Conservation (phyloP, 768 basidiomycete genomes). For the Lactarius indigo region DNA sequence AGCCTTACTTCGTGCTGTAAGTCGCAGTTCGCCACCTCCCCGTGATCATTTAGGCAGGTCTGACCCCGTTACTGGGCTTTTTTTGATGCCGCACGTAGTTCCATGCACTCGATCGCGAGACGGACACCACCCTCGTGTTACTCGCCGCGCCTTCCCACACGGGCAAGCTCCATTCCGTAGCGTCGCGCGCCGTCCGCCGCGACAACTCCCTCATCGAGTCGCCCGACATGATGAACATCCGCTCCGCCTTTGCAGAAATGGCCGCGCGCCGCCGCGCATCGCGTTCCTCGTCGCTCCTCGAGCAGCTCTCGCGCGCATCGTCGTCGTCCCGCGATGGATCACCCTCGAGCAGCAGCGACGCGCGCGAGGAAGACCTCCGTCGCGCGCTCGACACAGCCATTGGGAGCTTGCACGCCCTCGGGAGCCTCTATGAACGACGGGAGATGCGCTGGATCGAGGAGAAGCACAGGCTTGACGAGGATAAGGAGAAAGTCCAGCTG, state of each 20-base stretch:
- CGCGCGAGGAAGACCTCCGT: conserved; percentile 58
- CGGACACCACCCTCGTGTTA: conserved; percentile 72
- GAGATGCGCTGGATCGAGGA: conserved; percentile 70
- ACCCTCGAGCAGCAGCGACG: conserved; percentile 45
- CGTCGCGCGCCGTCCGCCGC: conserved; percentile 67
- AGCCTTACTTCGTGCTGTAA: conserved; percentile 64
- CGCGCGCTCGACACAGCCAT: conserved; percentile 66
- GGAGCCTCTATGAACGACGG: conserved; percentile 62
- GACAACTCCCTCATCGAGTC: conserved; percentile 46
- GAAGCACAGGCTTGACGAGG: conserved; percentile 60
- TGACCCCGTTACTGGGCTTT: conserved; percentile 29
- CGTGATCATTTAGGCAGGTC: conserved; percentile 33
- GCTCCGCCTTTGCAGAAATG: conserved; percentile 55
- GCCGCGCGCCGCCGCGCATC: conserved; percentile 51
- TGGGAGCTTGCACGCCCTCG: conserved; percentile 60
- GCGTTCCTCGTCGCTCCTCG: conserved; percentile 48
- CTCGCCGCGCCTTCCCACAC: conserved; percentile 74
- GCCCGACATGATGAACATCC: conserved; percentile 49
- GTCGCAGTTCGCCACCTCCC: neutral
- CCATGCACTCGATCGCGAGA: conserved; percentile 74
- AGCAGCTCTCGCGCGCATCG: conserved; percentile 40
- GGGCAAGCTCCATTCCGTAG: conserved; percentile 58
- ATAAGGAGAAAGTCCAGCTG: conserved; percentile 63
- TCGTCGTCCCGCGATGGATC: conserved; percentile 52
- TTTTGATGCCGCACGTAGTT: conserved; percentile 50